Base-by-base conservation (phyloP, 768 basidiomycete species). In the Russula brevipes region DNA sequence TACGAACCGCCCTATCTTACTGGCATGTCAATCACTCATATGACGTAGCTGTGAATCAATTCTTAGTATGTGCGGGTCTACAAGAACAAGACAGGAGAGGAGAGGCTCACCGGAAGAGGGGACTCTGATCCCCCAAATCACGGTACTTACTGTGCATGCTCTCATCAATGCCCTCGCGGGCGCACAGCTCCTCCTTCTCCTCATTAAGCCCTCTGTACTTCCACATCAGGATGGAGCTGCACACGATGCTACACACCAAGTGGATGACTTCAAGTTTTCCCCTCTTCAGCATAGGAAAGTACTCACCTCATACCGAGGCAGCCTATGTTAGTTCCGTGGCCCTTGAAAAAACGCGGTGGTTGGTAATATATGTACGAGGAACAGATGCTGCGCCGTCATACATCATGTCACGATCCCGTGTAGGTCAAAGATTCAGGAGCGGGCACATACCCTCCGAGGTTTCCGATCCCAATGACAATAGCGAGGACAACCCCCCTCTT, bases 391-490 rank as follows among this genome's bases (percentile, higher is more conserved):
- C n/a, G 12, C 42, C 41, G 33, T 16, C 30, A 24, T 24, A 1
- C 24, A 24, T 24, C 24, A 45, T 19, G 5, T 50, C 6, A 36
- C 24, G 36, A 55, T 39, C 31, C 6, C 12, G n/a, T 33, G 14
- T 3, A 36, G 8, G 6, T 60, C 35, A 45, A 58, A 45, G 77
- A 36, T 8, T 39, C 38, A 39, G 12, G 38, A 75, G 24, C 72
- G 30, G n/a, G 38, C 2, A 51, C 73, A 59, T 56, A 79, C 68
- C 82, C 83, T 64, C 83, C 83, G 9, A 85, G 72, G 61, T 85
- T 86, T 24, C 81, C 83, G 9, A 81, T 46, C 35, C 82, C 82
- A 57, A 81, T 79, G 17, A 85, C 78, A 74, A 82, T 77, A 5
- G 81, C 85, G 39, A 85, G 65, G 12, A 77, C 76, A 12, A 84